Evolutionary conservation across 169 alveolate species (phyloP).

Genomic region (Plasmodium yoelii): DNA sequence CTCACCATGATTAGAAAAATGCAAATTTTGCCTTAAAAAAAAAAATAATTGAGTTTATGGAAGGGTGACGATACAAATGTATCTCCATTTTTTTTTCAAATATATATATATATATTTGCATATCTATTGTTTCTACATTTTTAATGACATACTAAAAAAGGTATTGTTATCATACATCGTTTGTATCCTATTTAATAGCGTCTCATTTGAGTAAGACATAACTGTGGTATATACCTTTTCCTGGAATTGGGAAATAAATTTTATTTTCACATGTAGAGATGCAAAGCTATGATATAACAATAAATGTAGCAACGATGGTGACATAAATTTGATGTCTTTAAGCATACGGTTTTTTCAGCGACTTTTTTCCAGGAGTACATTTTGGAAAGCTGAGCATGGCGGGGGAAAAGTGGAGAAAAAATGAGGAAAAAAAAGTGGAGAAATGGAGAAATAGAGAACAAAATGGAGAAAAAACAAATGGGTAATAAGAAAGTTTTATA

Average conservation of each 20-base stretch:
- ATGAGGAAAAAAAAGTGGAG: too few relatives aligned
- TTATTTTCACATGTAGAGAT: too few relatives aligned
- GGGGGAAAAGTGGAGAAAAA: not conserved
- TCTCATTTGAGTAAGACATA: slow-evolving; percentile 35
- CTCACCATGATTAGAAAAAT: slow-evolving; percentile 67
- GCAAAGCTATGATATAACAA: too few relatives aligned
- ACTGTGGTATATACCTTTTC: slow-evolving; percentile 69
- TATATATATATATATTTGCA: too few relatives aligned
- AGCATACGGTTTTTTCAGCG: slow-evolving; percentile 75
- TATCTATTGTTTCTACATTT: too few relatives aligned
- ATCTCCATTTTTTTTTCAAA: too few relatives aligned
- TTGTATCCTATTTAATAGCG: slow-evolving; percentile 28
- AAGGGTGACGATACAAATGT: not conserved
- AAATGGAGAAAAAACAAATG: not conserved
- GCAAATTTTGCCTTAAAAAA: slow-evolving; percentile 32
- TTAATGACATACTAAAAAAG: slow-evolving; percentile 38
- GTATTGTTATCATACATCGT: slow-evolving; percentile 57
- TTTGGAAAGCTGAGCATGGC: slow-evolving; percentile 48
- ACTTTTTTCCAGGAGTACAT: slow-evolving; percentile 86
- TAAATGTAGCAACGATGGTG: too few relatives aligned
- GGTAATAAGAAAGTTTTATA: too few relatives aligned
- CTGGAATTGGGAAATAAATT: slow-evolving; percentile 7
- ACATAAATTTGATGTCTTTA: too few relatives aligned
- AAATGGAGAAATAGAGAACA: not conserved
- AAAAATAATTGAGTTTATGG: not conserved